Conservation (phyloP, 345 rosid genomes). For the Balakata baccata region DNA sequence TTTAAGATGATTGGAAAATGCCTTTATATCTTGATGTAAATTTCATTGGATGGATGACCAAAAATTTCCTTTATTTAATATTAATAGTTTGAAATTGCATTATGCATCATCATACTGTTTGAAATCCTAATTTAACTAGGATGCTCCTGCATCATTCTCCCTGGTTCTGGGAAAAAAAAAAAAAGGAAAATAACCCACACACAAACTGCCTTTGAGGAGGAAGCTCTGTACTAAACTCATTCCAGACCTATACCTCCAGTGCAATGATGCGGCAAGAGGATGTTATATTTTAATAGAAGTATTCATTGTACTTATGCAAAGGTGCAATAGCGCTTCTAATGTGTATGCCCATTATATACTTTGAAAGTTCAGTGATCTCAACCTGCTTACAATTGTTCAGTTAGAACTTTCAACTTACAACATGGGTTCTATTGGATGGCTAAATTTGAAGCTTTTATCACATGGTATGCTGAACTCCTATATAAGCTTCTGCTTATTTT, state of each 20-base stretch:
- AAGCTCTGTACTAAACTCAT: no score
- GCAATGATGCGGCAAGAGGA: neutral
- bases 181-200: no score
- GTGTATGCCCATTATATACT: neutral
- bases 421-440: neutral
- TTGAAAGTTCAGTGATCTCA: neutral
- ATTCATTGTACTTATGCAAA: neutral
- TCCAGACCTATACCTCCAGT: neutral
- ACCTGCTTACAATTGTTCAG: neutral
- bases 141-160: no score
- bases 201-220: no score
- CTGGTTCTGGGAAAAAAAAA: no score
- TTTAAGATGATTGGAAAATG: neutral
- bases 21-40: neutral
- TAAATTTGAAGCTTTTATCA: neutral
- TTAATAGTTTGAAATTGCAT: neutral
- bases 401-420: neutral
- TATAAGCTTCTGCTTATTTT: slow-evolving; percentile 1
- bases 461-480: neutral
- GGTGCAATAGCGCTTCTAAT: neutral
- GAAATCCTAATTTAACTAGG: no score
- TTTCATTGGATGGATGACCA: neutral
- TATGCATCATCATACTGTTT: neutral
- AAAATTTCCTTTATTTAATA: neutral
- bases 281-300: neutral